Evolutionary conservation across 768 basidiomycete genomes (phyloP).

Genomic region (Flagelloscypha sp.): DNA sequence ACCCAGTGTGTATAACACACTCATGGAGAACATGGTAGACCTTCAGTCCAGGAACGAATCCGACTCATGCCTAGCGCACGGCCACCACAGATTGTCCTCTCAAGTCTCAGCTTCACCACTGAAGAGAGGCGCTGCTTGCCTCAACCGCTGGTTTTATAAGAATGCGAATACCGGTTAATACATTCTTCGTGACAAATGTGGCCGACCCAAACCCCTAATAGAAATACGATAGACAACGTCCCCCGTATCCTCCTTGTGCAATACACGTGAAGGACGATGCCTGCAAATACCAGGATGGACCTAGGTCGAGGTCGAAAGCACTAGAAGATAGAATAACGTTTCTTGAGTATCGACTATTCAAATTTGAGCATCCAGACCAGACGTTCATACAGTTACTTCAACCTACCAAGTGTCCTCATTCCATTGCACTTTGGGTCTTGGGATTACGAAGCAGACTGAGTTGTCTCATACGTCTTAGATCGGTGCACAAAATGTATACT

Average conservation of each 20-base stretch:
- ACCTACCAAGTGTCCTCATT: too few species aligned
- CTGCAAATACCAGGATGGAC: slow-evolving; percentile 65
- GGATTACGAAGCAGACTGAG: too few species aligned
- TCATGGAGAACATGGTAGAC: too few species aligned
- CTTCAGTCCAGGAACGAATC: too few species aligned
- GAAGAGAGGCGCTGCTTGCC: slow-evolving; percentile 45
- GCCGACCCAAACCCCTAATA: too few species aligned
- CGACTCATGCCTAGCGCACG: too few species aligned
- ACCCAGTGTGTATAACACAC: too few species aligned
- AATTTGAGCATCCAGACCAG: slow-evolving; percentile 46
- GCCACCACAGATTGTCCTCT: too few species aligned
- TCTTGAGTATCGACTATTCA: slow-evolving; percentile 47
- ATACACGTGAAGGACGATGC: slow-evolving; percentile 53
- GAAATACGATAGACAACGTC: slow-evolving; percentile 64
- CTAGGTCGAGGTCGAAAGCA: slow-evolving; percentile 49
- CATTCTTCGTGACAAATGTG: slow-evolving; percentile 4
- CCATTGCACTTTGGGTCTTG: too few species aligned
- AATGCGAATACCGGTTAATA: slow-evolving; percentile 1
- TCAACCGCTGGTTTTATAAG: slow-evolving; percentile 39
- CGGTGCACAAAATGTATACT: too few species aligned
- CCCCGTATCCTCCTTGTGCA: slow-evolving; percentile 56
- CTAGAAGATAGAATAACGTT: slow-evolving; percentile 52
- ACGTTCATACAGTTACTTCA: slow-evolving; percentile 42
- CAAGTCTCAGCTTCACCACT: too few species aligned
- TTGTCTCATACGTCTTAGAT: too few species aligned